phyloP scores from a whole-genome alignment of 148 eudicot species.

The Beta vulgaris region DNA sequence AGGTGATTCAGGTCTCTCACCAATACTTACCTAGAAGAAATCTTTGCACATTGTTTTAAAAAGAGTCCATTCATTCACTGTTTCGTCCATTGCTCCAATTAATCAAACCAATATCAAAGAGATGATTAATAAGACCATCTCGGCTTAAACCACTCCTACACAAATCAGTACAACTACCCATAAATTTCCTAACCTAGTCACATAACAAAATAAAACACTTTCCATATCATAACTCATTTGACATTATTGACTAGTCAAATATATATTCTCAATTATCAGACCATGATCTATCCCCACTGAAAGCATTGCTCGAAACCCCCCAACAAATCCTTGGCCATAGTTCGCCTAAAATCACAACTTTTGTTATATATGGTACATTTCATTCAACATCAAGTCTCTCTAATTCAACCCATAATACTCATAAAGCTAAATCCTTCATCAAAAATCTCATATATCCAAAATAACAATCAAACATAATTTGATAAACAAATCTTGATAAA shows the following conservation, averaged over 20 bases:
- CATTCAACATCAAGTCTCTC: background rate
- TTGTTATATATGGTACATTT: too few relatives aligned
- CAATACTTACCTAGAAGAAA: background rate
- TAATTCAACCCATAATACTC: background rate
- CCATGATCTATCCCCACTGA: background rate
- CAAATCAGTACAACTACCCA: background rate
- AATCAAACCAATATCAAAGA: conserved; percentile 1
- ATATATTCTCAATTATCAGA: background rate
- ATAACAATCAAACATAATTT: background rate
- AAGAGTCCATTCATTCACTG: background rate
- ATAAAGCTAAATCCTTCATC: background rate
- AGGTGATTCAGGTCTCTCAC: too few relatives aligned
- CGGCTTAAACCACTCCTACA: background rate
- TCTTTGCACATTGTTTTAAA: background rate
- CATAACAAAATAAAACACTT: background rate
- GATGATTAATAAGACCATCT: background rate
- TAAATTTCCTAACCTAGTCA: background rate
- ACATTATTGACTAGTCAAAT: background rate
- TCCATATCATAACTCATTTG: background rate
- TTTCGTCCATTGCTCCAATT: background rate
- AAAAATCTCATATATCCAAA: background rate
- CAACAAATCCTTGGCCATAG: background rate
- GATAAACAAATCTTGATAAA: too few relatives aligned
- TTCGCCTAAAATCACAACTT: background rate
- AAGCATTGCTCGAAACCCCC: background rate